Conservation (phyloP, 2,329 filamentous ascomycete species). For the Exophiala oligosperma region DNA sequence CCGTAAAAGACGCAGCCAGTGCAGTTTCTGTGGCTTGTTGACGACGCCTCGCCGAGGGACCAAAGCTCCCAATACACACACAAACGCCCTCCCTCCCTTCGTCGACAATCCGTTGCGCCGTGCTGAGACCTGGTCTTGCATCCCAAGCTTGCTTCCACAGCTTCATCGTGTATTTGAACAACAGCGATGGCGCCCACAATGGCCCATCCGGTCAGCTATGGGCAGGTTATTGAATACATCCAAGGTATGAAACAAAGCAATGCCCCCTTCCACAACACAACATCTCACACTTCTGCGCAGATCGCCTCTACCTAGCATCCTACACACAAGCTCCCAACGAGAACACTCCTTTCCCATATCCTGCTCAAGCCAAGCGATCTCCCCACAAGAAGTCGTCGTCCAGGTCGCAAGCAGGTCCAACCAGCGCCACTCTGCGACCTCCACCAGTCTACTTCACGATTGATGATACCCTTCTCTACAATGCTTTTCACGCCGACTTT, state of each 20-base stretch:
- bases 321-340: constrained; percentile 80
- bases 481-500: constrained; percentile 98
- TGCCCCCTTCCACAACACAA: constrained; percentile 35
- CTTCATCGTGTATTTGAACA: constrained; percentile 12
- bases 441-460: constrained; percentile 92
- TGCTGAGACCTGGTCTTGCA: neutral
- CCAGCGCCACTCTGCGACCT: constrained; percentile 48
- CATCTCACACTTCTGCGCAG: constrained; percentile 48
- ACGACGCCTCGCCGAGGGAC: constrained; percentile 7
- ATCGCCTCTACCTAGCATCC: constrained; percentile 91
- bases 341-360: constrained; percentile 84
- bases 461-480: constrained; percentile 90
- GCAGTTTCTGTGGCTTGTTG: constrained; percentile 1
- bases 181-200: constrained; percentile 27
- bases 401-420: constrained; percentile 61
- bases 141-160: neutral
- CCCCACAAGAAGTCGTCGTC: constrained; percentile 76
- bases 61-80: neutral
- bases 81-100: neutral
- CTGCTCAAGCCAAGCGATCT: constrained; percentile 59
- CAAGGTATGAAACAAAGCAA: constrained; percentile 61
- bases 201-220: constrained; percentile 63
- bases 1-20: constrained; percentile 4
- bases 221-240: constrained; percentile 94
- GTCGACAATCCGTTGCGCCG: too few relatives aligned